A percentile compares a stretch with the other conserved stretches of the same genome.
Evolutionary conservation across 768 basidiomycete genomes (phyloP).

Genomic region (Serendipita sp.): DNA sequence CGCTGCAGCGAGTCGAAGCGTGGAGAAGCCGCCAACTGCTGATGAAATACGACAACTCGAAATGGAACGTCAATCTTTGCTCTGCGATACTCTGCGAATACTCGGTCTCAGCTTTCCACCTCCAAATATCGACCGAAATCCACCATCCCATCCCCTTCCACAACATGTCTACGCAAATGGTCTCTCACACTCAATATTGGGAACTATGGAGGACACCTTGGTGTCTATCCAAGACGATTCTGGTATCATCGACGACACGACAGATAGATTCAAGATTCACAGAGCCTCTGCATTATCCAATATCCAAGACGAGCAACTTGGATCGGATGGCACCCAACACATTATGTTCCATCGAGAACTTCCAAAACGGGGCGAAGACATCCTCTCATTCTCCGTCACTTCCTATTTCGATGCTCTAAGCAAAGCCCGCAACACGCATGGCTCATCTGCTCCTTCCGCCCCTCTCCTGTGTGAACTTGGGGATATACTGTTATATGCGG

Average conservation of each 20-base stretch:
- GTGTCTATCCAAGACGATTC: constrained; percentile 23
- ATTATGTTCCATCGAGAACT: constrained; percentile 15
- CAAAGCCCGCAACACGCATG: not conserved
- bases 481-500: constrained; percentile 69
- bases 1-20: constrained; percentile 16
- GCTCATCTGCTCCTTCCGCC: not conserved
- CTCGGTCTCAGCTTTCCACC: constrained; percentile 31
- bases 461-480: constrained; percentile 33
- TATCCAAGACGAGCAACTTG: too few relatives aligned
- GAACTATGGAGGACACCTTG: constrained; percentile 12
- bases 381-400: constrained; percentile 9
- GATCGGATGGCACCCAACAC: not conserved
- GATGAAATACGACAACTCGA: constrained; percentile 17
- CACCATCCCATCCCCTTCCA: constrained; percentile 34
- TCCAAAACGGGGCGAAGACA: constrained; percentile 25
- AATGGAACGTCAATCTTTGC: constrained; percentile 18
- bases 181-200: constrained; percentile 26
- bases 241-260: constrained; percentile 32
- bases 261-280: constrained; percentile 41
- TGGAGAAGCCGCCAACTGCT: constrained; percentile 10
- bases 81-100: constrained; percentile 22
- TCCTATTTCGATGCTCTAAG: constrained; percentile 5
- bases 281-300: constrained; percentile 28
- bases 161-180: constrained; percentile 37
- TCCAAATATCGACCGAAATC: constrained; percentile 19